Evolutionary conservation across 495 filamentous ascomycete species (phyloP).

Genomic region (Aspergillus sclerotioniger): DNA sequence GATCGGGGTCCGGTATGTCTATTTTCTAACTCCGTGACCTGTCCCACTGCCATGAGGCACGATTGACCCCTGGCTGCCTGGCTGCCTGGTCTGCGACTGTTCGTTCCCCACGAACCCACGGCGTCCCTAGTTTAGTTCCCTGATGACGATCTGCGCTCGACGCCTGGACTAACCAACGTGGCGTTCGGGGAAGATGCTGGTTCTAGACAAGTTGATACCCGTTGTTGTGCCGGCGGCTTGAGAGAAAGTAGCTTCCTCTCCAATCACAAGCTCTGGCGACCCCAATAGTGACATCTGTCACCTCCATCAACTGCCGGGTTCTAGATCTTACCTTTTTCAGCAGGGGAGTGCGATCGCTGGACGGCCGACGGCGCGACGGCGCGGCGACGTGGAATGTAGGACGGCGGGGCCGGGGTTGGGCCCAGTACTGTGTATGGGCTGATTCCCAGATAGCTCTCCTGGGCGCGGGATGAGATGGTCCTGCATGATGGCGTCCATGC

Average conservation of each 20-base stretch:
- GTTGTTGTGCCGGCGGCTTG: slow-evolving; percentile 1
- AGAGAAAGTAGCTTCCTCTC: neutral
- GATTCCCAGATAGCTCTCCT: neutral
- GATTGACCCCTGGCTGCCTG: slow-evolving; percentile 24
- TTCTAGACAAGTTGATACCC: slow-evolving; percentile 5
- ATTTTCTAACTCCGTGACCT: neutral
- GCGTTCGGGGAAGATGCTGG: slow-evolving; percentile 10
- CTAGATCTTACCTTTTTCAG: slow-evolving; percentile 1
- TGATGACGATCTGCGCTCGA: slow-evolving; percentile 27
- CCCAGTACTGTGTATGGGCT: neutral
- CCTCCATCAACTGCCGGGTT: neutral
- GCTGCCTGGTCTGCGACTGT: slow-evolving; percentile 18
- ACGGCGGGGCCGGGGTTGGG: neutral
- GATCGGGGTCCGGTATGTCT: too few species aligned
- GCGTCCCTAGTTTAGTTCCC: slow-evolving; percentile 10
- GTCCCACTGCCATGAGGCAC: neutral
- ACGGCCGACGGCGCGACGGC: too few species aligned
- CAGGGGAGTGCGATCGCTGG: neutral
- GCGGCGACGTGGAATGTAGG: too few species aligned
- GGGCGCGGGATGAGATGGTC: neutral
- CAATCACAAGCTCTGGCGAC: neutral
- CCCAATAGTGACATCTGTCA: slow-evolving; percentile 3
- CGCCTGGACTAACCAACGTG: slow-evolving; percentile 18
- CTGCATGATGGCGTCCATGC: slow-evolving; percentile 5
- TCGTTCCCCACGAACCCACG: slow-evolving; percentile 21